Conservation (phyloP, 768 basidiomycete species). For the Termitomyces sp. region DNA sequence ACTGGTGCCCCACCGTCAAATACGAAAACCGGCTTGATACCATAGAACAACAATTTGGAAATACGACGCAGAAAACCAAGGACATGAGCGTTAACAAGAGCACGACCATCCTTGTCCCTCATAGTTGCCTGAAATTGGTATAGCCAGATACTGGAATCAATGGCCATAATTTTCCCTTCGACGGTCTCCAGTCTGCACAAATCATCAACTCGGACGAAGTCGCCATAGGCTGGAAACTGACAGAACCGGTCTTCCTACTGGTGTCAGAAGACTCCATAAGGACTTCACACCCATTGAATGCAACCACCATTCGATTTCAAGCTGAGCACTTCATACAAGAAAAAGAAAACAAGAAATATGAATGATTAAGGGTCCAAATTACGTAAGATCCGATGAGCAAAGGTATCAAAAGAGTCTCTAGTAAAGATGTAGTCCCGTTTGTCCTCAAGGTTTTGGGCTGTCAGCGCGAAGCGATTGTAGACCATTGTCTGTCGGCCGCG, state of each 20-base stretch:
- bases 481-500: slow-evolving; percentile 24
- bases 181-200: slow-evolving; percentile 78
- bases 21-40: slow-evolving; percentile 97
- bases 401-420: slow-evolving; percentile 1
- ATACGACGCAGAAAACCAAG: slow-evolving; percentile 88
- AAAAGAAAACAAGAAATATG: not conserved
- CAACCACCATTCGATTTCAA: slow-evolving; percentile 9
- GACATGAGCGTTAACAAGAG: slow-evolving; percentile 88
- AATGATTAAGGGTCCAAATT: slow-evolving; percentile 3
- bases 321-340: not conserved
- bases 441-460: slow-evolving; percentile 27
- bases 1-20: slow-evolving; percentile 96
- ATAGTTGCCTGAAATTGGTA: slow-evolving; percentile 99
- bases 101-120: slow-evolving; percentile 94
- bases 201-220: not conserved
- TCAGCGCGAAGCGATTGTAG: slow-evolving; percentile 28
- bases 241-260: slow-evolving; percentile 94
- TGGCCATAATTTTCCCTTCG: slow-evolving; percentile 93
- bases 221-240: slow-evolving; percentile 24
- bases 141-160: slow-evolving; percentile 99
- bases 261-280: slow-evolving; percentile 86
- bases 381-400: slow-evolving; percentile 12
- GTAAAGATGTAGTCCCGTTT: not conserved
- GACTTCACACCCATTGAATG: slow-evolving; percentile 90
- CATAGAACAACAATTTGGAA: slow-evolving; percentile 92